phyloP scores from a whole-genome alignment of 441 rosid species.

The Populus hybrid region DNA sequence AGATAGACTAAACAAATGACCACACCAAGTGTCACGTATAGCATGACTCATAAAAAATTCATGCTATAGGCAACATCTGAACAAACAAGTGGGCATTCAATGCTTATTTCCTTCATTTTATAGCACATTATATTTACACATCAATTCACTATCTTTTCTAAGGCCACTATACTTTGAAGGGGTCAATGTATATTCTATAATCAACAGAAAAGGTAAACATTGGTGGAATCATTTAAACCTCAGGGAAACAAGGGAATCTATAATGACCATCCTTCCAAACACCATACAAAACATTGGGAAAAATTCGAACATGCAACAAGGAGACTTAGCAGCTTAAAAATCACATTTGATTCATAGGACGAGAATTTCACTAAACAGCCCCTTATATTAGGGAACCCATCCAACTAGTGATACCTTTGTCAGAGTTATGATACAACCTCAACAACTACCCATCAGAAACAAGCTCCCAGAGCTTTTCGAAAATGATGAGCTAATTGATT shows the following conservation, averaged over 20 bases:
- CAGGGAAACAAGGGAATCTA: not conserved
- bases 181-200: not conserved
- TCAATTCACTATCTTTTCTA: not conserved
- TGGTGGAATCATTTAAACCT: not conserved
- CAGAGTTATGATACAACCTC: too few species aligned
- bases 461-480: not conserved
- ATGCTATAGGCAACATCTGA: not conserved
- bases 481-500: not conserved
- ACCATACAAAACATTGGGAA: not conserved
- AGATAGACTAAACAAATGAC: not conserved
- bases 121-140: not conserved
- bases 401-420: too few species aligned
- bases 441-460: not conserved
- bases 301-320: not conserved
- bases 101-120: not conserved
- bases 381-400: not conserved
- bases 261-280: not conserved
- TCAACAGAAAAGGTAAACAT: not conserved
- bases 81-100: not conserved
- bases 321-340: not conserved
- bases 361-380: not conserved
- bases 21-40: not conserved
- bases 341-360: not conserved
- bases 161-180: not conserved
- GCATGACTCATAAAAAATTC: not conserved